Conservation (phyloP, 108 stramenopile genomes). For the Thalassiosira profunda region DNA sequence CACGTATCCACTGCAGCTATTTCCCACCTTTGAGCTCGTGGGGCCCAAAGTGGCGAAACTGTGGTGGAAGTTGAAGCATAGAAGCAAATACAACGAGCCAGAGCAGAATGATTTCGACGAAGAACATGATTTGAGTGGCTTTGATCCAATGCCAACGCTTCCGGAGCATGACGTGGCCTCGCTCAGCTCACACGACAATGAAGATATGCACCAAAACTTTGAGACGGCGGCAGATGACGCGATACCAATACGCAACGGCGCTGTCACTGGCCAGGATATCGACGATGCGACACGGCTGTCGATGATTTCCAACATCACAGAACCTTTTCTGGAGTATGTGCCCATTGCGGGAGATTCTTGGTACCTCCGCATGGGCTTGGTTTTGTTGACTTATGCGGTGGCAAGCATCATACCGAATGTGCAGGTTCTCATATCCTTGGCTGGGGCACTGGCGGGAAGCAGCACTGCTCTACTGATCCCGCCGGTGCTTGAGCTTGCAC, state of each 20-base stretch:
- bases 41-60: conserved; percentile 29
- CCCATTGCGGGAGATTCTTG: conserved; percentile 48
- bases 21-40: conserved; percentile 65
- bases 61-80: neutral
- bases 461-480: conserved; percentile 71
- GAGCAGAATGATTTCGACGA: conserved; percentile 16
- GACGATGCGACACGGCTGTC: conserved; percentile 7
- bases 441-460: conserved; percentile 72
- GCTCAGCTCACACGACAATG: conserved; percentile 9
- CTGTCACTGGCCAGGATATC: neutral
- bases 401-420: conserved; percentile 76
- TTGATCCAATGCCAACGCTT: conserved; percentile 58
- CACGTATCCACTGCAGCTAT: conserved; percentile 74
- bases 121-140: conserved; percentile 50
- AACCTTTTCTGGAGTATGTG: conserved; percentile 30
- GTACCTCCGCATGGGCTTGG: conserved; percentile 48
- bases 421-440: conserved; percentile 63
- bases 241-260: neutral
- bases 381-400: conserved; percentile 60
- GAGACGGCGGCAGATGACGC: neutral
- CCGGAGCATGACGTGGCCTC: conserved; percentile 53
- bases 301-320: conserved; percentile 31
- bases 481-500: conserved; percentile 65
- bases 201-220: conserved; percentile 3
- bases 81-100: neutral